Evolutionary conservation across 2,329 filamentous ascomycete species (phyloP), one percentile per base, ranked within the genome.

Genomic region (Sporothrix brasiliensis): DNA sequence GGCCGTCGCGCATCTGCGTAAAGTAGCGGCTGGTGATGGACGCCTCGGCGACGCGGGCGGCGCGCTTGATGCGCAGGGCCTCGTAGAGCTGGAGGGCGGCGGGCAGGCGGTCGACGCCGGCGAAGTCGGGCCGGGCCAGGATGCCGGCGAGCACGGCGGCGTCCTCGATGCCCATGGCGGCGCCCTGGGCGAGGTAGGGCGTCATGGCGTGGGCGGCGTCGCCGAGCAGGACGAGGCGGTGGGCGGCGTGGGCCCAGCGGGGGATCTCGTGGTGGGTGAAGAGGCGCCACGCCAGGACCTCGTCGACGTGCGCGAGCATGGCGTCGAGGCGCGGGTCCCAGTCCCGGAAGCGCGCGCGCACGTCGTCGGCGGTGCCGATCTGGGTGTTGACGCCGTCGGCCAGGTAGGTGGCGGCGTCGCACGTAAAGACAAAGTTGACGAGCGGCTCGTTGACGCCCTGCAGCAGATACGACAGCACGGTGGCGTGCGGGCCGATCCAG

Each of bases 141-240:
- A 76, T 76, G 5, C 80, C 79, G 5, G 82, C 83, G 10, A 85
- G 73, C 2, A 81, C 81, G 2, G 82, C 80, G 1, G 81, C 83
- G 74, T 85, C 83, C 74, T 85, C 83, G 76, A 85, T 82, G 0
- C 81, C 81, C 74, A 84, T 82, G 34, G 80, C 82, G 0, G 81
- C 83, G 16, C 84, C 83, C 72, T 84, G 81, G 7, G 82, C 81
- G 2, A 80, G 81, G 0, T 83, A 83, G 0, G 83, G 83, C 5
- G 84, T 78, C 75, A 84, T 83, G 9, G 82, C 80, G 74, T 85
- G 84, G 10, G 84, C 83, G 3, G 83, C 79, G 73, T 85, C 83
- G 13, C 83, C 84, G 49, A 85, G 80, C 4, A 84, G 75, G 6
- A 78, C 78, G 56, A 83, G 81, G 14, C 82, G 78, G 71, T 60